A percentile compares a stretch with the other conserved stretches of the same genome.
These are phyloP conservation scores for Puccinia hordei DNA, from an alignment of 1,284 basidiomycete genomes.

Conservation along the genomic window DNA sequence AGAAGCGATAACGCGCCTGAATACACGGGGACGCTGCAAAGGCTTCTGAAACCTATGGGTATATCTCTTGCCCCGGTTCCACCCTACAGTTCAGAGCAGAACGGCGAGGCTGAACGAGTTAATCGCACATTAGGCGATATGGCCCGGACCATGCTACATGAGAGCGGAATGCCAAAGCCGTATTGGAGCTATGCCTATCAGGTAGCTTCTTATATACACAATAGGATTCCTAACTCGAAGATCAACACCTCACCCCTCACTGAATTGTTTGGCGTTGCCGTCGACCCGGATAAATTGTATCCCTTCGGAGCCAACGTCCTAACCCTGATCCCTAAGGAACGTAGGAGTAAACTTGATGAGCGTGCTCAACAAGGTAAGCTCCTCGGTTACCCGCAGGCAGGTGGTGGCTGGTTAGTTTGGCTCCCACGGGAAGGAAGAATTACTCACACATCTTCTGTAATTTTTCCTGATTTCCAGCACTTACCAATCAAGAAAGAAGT, in stretches of 20 bases:
- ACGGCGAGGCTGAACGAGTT: conserved; percentile 8
- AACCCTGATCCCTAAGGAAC: no score
- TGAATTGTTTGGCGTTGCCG: no score
- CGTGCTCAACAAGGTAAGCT: no score
- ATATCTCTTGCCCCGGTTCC: not conserved
- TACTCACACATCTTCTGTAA: not conserved
- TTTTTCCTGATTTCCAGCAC: not conserved
- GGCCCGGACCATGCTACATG: conserved; percentile 12
- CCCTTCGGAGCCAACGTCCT: no score
- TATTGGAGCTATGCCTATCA: not conserved
- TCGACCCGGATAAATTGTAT: no score
- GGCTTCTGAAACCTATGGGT: not conserved
- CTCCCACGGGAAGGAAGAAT: not conserved
- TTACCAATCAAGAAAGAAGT: not conserved
- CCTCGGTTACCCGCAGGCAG: no score
- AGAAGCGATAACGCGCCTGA: conserved; percentile 14
- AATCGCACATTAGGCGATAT: conserved; percentile 25
- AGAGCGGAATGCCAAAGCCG: not conserved
- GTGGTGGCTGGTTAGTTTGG: no score
- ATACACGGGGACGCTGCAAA: not conserved
- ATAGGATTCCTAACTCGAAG: not conserved
- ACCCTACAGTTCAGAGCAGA: conserved; percentile 22
- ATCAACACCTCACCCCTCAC: not conserved
- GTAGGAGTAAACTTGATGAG: no score
- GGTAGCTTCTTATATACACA: not conserved